Conservation (phyloP, 805 yeast species). For the Yarrowia deformans region DNA sequence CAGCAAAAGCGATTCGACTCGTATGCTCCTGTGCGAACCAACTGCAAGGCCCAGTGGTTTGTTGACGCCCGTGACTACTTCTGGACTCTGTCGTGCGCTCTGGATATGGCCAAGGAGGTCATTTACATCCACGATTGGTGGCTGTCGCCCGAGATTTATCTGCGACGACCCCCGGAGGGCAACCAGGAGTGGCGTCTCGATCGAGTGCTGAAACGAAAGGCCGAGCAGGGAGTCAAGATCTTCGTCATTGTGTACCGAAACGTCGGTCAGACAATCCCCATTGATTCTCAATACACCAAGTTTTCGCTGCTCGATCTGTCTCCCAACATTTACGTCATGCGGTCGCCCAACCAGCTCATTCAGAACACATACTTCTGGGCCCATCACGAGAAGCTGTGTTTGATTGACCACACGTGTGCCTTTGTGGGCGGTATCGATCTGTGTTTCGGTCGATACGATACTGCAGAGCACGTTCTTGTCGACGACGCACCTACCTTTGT, state of each 20-base stretch:
- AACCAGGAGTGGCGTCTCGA: conserved; percentile 94
- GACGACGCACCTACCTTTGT: conserved; percentile 67
- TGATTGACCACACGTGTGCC: conserved; percentile 86
- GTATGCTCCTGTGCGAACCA: conserved; percentile 88
- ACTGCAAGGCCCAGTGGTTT: conserved; percentile 93
- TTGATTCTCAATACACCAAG: conserved; percentile 93
- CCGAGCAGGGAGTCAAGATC: conserved; percentile 93
- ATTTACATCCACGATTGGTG: conserved; percentile 98
- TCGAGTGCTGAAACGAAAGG: conserved; percentile 83
- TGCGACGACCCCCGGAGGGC: conserved; percentile 93
- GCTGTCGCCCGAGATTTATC: conserved; percentile 91
- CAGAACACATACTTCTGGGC: conserved; percentile 98
- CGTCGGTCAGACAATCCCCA: conserved; percentile 90
- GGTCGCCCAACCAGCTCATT: conserved; percentile 94
- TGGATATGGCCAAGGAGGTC: conserved; percentile 91
- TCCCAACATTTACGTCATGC: conserved; percentile 83
- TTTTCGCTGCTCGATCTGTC: conserved; percentile 88
- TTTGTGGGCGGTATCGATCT: conserved; percentile 95
- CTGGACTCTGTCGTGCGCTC: conserved; percentile 94
- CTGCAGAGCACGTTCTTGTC: conserved; percentile 89
- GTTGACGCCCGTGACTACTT: conserved; percentile 96
- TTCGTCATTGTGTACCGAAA: conserved; percentile 92
- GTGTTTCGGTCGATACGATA: conserved; percentile 95
- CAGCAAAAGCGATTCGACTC: conserved; percentile 78
- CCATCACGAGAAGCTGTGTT: conserved; percentile 91